Evolutionary conservation across 2,329 filamentous ascomycete genomes (phyloP).

Genomic region (Seiridium cupressi): DNA sequence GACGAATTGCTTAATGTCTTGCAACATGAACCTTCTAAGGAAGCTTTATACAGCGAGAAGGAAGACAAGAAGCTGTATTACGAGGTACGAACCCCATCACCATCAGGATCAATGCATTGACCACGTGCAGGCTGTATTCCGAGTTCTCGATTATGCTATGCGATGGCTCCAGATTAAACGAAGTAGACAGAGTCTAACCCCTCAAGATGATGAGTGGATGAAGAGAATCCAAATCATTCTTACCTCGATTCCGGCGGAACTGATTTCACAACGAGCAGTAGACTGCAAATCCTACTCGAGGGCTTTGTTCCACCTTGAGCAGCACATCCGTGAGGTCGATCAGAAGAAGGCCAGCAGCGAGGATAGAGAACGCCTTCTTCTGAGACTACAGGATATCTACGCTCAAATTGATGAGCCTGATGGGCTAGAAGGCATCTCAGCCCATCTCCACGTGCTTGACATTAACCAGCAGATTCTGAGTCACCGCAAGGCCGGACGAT

Average conservation of each 20-base stretch:
- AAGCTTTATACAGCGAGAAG: constrained; percentile 57
- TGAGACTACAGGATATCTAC: constrained; percentile 88
- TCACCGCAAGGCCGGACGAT: constrained; percentile 88
- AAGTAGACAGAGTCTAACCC: constrained; percentile 23
- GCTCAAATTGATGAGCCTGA: constrained; percentile 97
- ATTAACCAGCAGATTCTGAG: constrained; percentile 92
- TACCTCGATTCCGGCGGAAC: constrained; percentile 67
- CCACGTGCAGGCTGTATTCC: constrained; percentile 73
- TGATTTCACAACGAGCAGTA: constrained; percentile 79
- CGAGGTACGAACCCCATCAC: constrained; percentile 58
- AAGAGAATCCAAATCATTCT: constrained; percentile 50
- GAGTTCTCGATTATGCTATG: constrained; percentile 86
- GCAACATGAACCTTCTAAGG: constrained; percentile 51
- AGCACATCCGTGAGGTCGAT: constrained; percentile 65
- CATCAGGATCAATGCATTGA: constrained; percentile 18
- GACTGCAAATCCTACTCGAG: constrained; percentile 91
- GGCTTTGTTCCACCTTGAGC: constrained; percentile 92
- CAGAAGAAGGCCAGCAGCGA: constrained; percentile 43
- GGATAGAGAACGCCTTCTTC: constrained; percentile 65
- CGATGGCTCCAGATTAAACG: constrained; percentile 84
- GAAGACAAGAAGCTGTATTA: constrained; percentile 83
- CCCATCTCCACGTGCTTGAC: constrained; percentile 81
- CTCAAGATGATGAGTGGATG: constrained; percentile 47
- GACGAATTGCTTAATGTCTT: constrained; percentile 74
- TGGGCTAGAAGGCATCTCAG: constrained; percentile 90